Base-by-base conservation (phyloP, 176 grass and related monocot species). In the Aegilops umbellulata region DNA sequence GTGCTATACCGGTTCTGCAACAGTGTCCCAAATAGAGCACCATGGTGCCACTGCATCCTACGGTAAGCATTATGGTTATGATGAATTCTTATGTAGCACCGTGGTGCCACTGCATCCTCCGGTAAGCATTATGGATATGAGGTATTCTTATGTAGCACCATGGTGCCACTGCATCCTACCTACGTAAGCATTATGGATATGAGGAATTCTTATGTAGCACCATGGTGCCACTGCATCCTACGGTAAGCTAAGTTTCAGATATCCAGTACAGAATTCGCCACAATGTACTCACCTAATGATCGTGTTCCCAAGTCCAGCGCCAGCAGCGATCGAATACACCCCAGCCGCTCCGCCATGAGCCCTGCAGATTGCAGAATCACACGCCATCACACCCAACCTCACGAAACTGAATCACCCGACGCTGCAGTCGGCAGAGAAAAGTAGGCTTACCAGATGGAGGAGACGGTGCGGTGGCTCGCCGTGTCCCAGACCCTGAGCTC, bases 401-500 rank as follows among this genome's bases (percentile, higher is more conserved):
- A 34, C 35, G 35, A 36, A 36, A 8, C 35, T 7, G 35, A 36
- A 36, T 7, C 35, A 8, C 35, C 35, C 35, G 32, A 6, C 35
- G 35, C 35, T 36, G 35, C 35, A 8, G 35, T 36, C 35, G 5
- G 35, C 35, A 36, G 35, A 36, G 6, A 7, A 6, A 36, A 6
- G 26, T 2, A 41, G 10, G 13, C 75, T 79, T 85, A 94, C 96
- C 93, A 94, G 39, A 83, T 81, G 7, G 93, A 95, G 81, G 91
- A 94, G 39, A 92, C 62, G 5, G 91, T 95, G 51, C 95, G 91
- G 88, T 89, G 89, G 74, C 87, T 94, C 39, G 81, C 69, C 14
- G 93, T 94, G 30, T 95, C 89, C 95, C 95, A 98, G 24, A 93
- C 84, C 60, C 93, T 83, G 76, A 98, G 90, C 84, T 98, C 96